Evolutionary conservation across 192 early-diverging fungal species (phyloP).

Genomic region (Umbelopsis isabellina): DNA sequence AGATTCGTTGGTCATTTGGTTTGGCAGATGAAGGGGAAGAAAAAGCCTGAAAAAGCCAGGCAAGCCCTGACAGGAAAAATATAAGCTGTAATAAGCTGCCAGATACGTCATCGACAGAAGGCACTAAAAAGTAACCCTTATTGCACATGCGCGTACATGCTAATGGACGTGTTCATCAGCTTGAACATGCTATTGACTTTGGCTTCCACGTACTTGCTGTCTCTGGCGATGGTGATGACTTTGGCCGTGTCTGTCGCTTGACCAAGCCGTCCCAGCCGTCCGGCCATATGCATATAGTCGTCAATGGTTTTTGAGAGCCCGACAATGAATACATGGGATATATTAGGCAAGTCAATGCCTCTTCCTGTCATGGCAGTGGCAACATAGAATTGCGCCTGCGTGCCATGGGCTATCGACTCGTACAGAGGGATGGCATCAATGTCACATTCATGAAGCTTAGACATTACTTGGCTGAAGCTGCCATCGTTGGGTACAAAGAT

Average conservation of each 20-base stretch:
- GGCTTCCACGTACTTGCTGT: constrained; percentile 45
- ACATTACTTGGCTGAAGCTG: constrained; percentile 21
- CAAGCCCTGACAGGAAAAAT: no score
- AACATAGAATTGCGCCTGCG: constrained; percentile 49
- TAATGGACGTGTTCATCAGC: constrained; percentile 32
- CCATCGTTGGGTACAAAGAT: constrained; percentile 46
- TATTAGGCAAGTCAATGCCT: constrained; percentile 81
- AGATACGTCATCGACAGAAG: no score
- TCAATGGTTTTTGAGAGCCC: constrained; percentile 69
- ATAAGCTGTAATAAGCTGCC: no score
- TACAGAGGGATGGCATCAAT: constrained; percentile 1
- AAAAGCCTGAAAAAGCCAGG: background rate
- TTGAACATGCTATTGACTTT: constrained; percentile 48
- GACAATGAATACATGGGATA: constrained; percentile 83
- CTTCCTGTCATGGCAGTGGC: constrained; percentile 77
- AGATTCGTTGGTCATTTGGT: background rate
- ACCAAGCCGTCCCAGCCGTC: constrained; percentile 82
- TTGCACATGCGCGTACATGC: background rate
- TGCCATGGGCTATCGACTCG: background rate
- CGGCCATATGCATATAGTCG: constrained; percentile 88
- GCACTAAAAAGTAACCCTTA: background rate
- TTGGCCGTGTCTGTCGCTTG: constrained; percentile 43
- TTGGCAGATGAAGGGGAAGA: background rate
- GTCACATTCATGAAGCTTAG: background rate
- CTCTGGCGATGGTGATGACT: constrained; percentile 53